A percentile compares a stretch with the other conserved stretches of the same genome.
Conservation (phyloP, 1,284 basidiomycete species). For the Taiwanofungus camphoratus region DNA sequence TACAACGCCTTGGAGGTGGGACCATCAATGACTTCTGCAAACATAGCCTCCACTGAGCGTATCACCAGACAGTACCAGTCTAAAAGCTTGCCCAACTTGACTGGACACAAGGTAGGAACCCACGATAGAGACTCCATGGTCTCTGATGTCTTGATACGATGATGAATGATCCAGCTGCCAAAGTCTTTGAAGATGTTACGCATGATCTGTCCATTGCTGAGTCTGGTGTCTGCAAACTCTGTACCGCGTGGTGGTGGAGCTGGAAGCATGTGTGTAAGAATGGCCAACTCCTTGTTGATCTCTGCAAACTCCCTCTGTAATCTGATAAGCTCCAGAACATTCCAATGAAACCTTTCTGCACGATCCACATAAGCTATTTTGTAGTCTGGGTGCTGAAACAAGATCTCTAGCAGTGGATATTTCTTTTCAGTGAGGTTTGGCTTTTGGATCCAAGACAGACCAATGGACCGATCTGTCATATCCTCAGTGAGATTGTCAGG, state of each 20-base stretch:
- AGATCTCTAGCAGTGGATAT: neutral
- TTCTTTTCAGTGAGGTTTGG: neutral
- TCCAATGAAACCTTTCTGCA: neutral
- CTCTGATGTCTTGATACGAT: conserved; percentile 1
- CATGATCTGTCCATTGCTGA: conserved; percentile 2
- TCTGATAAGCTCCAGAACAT: neutral
- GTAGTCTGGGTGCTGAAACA: conserved; percentile 1
- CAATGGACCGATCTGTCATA: neutral
- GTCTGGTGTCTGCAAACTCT: neutral
- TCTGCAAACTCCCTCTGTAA: neutral
- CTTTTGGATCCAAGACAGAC: neutral
- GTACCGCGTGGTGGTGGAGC: conserved; percentile 1
- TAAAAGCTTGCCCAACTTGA: neutral
- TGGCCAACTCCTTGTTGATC: neutral
- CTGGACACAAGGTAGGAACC: conserved; percentile 1
- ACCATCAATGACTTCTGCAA: neutral
- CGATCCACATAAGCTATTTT: neutral
- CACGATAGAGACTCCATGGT: conserved; percentile 2
- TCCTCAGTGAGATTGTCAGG: conserved; percentile 1
- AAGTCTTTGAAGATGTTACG: neutral
- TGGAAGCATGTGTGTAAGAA: neutral
- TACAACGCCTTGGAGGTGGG: neutral
- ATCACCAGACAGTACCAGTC: conserved; percentile 1
- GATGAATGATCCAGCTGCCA: conserved; percentile 3
- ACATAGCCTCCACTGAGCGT: neutral